Conservation (phyloP, 768 basidiomycete species). For the Nidularia pulvinata region DNA sequence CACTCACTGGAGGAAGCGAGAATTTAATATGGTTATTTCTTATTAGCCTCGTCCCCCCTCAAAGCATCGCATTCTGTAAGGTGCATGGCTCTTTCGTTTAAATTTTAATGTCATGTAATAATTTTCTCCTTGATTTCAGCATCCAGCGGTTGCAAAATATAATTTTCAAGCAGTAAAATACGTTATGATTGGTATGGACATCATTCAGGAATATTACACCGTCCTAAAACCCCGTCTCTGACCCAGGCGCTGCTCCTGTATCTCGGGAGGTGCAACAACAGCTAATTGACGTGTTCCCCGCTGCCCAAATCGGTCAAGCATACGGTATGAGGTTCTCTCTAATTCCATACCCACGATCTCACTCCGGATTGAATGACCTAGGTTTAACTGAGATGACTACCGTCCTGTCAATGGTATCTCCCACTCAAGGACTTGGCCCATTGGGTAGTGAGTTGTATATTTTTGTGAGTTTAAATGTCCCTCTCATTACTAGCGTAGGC, state of each 20-base stretch:
- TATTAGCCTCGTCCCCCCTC: slow-evolving; percentile 43
- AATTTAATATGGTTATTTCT: neutral
- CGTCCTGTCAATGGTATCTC: slow-evolving; percentile 42
- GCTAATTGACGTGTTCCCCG: slow-evolving; percentile 44
- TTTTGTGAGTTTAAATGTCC: no score
- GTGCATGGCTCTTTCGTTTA: slow-evolving; percentile 21
- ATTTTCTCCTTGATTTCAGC: slow-evolving; percentile 17
- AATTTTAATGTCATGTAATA: neutral
- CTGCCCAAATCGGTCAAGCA: slow-evolving; percentile 55
- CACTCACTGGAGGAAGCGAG: neutral
- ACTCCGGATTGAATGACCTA: neutral
- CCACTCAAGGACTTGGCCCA: slow-evolving; percentile 34
- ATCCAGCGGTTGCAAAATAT: slow-evolving; percentile 40
- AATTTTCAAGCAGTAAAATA: slow-evolving; percentile 36
- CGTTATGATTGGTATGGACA: slow-evolving; percentile 31
- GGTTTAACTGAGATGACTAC: slow-evolving; percentile 39
- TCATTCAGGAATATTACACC: no score
- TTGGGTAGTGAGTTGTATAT: slow-evolving; percentile 26
- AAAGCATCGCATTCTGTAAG: slow-evolving; percentile 50
- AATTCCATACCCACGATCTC: neutral
- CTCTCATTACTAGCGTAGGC: slow-evolving; percentile 14
- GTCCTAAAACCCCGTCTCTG: no score
- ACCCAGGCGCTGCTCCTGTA: slow-evolving; percentile 58
- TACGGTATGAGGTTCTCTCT: slow-evolving; percentile 40
- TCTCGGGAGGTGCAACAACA: slow-evolving; percentile 47